Conservation (phyloP, 2,329 filamentous ascomycete genomes). For the Fusarium gaditjirri region DNA sequence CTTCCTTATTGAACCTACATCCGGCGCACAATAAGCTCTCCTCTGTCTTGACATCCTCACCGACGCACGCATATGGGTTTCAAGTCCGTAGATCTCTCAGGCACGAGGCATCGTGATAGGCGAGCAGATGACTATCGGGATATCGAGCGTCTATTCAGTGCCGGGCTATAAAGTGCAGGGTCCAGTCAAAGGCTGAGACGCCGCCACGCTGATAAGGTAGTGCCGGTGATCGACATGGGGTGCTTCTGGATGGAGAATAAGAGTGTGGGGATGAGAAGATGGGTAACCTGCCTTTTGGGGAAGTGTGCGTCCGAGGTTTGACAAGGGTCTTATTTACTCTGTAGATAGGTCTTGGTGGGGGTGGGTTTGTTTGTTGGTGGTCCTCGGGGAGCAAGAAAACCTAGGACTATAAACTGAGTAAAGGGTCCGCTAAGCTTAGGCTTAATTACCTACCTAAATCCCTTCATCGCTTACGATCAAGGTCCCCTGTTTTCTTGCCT, state of each 20-base stretch:
- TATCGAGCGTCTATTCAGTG: constrained; percentile 9
- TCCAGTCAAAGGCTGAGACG: constrained; percentile 28
- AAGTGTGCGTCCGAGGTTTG: constrained; percentile 20
- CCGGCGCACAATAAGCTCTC: constrained; percentile 14
- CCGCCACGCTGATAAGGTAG: constrained; percentile 32
- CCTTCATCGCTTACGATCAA: no score
- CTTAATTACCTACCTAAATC: no score
- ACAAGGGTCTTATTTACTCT: neutral
- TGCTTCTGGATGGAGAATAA: neutral
- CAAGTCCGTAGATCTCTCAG: constrained; percentile 21
- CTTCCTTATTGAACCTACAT: constrained; percentile 31
- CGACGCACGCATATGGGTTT: constrained; percentile 23
- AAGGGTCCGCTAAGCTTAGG: no score
- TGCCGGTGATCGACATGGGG: constrained; percentile 19
- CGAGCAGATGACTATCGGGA: neutral
- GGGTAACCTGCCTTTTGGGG: constrained; percentile 35
- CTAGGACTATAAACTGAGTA: no score
- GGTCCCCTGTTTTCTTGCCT: no score
- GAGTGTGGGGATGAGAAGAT: constrained; percentile 18
- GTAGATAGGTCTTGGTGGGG: neutral
- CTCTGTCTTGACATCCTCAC: constrained; percentile 11
- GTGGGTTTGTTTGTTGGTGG: neutral
- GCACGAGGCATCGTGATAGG: constrained; percentile 39
- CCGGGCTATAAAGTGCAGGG: constrained; percentile 7
- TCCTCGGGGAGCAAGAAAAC: no score